Percentiles rank a stretch among this genome's conserved stretches.
phyloP scores from a whole-genome alignment of 2,329 filamentous ascomycete genomes.

The Fusarium sp. region DNA sequence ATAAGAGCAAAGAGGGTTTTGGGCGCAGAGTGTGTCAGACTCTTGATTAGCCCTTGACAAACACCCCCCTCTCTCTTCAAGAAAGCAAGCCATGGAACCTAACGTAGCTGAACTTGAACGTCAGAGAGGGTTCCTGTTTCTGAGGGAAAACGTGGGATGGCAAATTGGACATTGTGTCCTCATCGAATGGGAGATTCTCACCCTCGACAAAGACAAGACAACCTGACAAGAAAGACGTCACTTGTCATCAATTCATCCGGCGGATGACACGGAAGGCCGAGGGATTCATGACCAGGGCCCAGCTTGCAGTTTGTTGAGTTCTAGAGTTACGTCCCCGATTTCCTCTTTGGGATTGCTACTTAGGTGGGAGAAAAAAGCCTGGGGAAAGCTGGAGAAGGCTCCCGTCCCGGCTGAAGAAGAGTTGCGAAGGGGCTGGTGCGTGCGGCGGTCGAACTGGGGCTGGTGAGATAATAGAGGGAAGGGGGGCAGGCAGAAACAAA shows the following conservation, averaged over 20 bases:
- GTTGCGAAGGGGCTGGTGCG: not conserved
- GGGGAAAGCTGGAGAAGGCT: slow-evolving; percentile 29
- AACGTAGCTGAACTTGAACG: not conserved
- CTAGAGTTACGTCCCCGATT: slow-evolving; percentile 17
- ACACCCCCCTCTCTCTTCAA: not conserved
- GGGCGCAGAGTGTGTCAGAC: not conserved
- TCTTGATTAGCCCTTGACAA: slow-evolving; percentile 2
- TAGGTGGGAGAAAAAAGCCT: slow-evolving; percentile 19
- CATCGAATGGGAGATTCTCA: not conserved
- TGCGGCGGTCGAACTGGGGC: not conserved
- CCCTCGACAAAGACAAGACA: not conserved
- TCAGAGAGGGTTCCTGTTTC: not conserved
- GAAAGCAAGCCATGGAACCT: not conserved
- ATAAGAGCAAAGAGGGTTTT: slow-evolving; percentile 11
- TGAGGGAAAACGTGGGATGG: not conserved
- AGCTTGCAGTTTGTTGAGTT: slow-evolving; percentile 37
- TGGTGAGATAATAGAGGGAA: not conserved
- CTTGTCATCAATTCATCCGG: slow-evolving; percentile 9
- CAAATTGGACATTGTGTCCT: slow-evolving; percentile 5
- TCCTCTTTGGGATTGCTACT: slow-evolving; percentile 31
- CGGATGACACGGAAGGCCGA: slow-evolving; percentile 20
- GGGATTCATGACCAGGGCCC: slow-evolving; percentile 13
- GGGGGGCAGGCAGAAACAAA: not conserved
- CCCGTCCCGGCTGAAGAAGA: slow-evolving; percentile 13
- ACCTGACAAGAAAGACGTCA: slow-evolving; percentile 7